Evolutionary conservation across 192 early-diverging fungal species (phyloP), one percentile per base, ranked within the genome.

Genomic region (Helicostylum pulchrum): DNA sequence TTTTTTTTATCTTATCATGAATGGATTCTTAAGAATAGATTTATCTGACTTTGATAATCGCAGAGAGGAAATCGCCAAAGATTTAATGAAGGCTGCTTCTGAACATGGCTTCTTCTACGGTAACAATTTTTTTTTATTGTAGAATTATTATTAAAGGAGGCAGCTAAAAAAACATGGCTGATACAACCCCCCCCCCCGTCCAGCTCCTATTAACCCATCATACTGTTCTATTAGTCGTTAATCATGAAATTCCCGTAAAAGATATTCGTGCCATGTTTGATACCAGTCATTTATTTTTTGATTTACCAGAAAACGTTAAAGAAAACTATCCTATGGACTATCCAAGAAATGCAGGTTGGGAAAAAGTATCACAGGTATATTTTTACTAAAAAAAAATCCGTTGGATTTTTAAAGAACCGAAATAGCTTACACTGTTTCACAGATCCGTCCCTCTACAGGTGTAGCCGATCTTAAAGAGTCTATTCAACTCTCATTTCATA

Each of bases 101-200:
- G 47, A 60, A 7, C 64, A 72, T 50, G 70, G 70, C 10, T 64
- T 72, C 30, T 72, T 72, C 53, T 72, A 72, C 56, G 57, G 70
- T 72, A 72, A 53, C 17, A 30, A 26, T 12, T 19, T 7, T 17
- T 39, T 7, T n/a, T 39, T 39, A 10, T 11, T 14, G 21, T 11
- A 34, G 34, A 56, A 39, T 34, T 36, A 39, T 34, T 36, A 11
- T 39, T 11, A 56, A 19, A 19, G 8, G 2, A 19, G 19, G 10
- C 17, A 55, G n/a, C 17, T 53, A 56, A 39, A 39, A 10, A 39
- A 6, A 39, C 9, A 39, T 9, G 26, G 26, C 26, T 26, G 9
- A 39, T 6, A 39, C n/a, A n/a, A n/a, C n/a, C n/a, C n/a, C n/a
- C n/a, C n/a, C n/a, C 36, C 5, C 5, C 36, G 9, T 9, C 26